Evolutionary conservation across 441 rosid genomes (phyloP).

Genomic region (Manihot esculenta): DNA sequence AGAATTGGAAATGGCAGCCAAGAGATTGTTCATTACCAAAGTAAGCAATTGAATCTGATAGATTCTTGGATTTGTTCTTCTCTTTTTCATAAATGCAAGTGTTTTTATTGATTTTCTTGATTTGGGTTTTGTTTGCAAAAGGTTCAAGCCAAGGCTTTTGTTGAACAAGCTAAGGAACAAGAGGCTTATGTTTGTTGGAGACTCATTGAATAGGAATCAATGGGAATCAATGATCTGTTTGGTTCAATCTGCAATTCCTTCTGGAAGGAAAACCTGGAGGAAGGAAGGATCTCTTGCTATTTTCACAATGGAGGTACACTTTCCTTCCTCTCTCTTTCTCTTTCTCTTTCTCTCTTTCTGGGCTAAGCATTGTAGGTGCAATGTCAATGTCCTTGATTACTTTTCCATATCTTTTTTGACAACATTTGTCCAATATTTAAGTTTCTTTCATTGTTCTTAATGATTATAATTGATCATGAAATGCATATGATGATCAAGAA

Average conservation of each 20-base stretch:
- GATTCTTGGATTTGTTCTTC: background rate
- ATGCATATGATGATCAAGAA: too few species aligned
- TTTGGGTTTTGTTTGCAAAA: conserved; percentile 14
- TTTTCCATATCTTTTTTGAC: too few species aligned
- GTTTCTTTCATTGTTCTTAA: too few species aligned
- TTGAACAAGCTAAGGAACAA: conserved; percentile 84
- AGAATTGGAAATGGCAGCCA: conserved; percentile 95
- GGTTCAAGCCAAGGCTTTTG: conserved; percentile 70
- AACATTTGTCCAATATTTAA: too few species aligned
- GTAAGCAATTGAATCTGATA: conserved; percentile 26
- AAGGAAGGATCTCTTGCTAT: conserved; percentile 62
- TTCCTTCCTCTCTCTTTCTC: background rate
- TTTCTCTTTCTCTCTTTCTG: too few species aligned
- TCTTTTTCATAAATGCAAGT: background rate
- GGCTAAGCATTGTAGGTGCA: background rate
- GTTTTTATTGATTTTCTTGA: background rate
- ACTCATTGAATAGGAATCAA: conserved; percentile 83
- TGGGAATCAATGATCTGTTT: conserved; percentile 97
- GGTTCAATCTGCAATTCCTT: conserved; percentile 72
- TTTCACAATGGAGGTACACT: conserved; percentile 64
- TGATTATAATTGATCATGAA: too few species aligned
- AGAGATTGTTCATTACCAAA: conserved; percentile 72
- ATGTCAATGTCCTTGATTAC: conserved; percentile 4
- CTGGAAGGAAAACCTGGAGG: conserved; percentile 72
- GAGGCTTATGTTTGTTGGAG: conserved; percentile 96